Percentiles rank a stretch among this genome's conserved stretches.
phyloP scores from a whole-genome alignment of 169 alveolate species.

The Babesia ovis region DNA sequence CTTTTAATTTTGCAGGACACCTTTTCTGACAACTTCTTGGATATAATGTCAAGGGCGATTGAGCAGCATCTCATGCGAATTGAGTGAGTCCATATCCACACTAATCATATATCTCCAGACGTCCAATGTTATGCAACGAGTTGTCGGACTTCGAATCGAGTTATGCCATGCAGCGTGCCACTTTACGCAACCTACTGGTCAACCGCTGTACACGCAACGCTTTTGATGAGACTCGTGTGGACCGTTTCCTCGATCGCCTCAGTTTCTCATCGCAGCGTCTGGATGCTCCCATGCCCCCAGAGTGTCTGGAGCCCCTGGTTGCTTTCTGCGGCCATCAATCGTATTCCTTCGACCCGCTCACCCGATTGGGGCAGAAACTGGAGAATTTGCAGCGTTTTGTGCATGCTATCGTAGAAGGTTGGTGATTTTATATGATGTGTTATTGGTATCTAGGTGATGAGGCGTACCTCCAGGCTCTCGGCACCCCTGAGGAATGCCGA shows the following conservation, averaged over 20 bases:
- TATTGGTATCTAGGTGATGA: slow-evolving; percentile 3
- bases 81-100: slow-evolving; percentile 25
- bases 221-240: slow-evolving; percentile 64
- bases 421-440: not conserved
- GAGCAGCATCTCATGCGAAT: slow-evolving; percentile 38
- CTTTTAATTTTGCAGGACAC: slow-evolving; percentile 30
- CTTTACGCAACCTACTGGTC: slow-evolving; percentile 52
- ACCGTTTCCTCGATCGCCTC: slow-evolving; percentile 42
- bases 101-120: not conserved
- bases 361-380: slow-evolving; percentile 49
- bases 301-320: slow-evolving; percentile 73
- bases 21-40: slow-evolving; percentile 42
- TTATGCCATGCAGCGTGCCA: slow-evolving; percentile 63
- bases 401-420: slow-evolving; percentile 29
- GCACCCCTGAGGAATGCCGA: slow-evolving; percentile 12
- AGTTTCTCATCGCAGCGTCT: slow-evolving; percentile 34
- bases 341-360: slow-evolving; percentile 50
- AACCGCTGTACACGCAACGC: slow-evolving; percentile 67
- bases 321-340: slow-evolving; percentile 68
- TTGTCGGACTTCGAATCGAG: slow-evolving; percentile 49
- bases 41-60: slow-evolving; percentile 61
- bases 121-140: slow-evolving; percentile 60
- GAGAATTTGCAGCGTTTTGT: slow-evolving; percentile 17
- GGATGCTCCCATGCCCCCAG: slow-evolving; percentile 57
- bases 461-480: slow-evolving; percentile 3